These are phyloP conservation scores for Phytophthora fragariae DNA, from an alignment of 352 stramenopile genomes.

Conservation along the genomic window DNA sequence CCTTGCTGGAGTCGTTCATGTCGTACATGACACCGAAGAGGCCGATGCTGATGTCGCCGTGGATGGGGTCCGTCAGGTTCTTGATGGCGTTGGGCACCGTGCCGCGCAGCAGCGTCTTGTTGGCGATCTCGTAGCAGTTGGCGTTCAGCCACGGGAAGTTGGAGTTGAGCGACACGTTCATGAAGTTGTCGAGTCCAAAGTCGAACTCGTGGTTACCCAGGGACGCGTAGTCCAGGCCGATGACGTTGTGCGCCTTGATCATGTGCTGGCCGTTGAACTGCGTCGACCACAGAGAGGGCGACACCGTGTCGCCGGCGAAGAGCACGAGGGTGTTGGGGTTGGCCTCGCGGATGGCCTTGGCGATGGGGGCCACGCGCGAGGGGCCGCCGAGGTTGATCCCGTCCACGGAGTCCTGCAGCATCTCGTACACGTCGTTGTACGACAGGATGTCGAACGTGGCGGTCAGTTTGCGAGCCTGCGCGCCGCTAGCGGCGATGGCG, in stretches of 20 bases:
- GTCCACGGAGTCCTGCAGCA: conserved; percentile 70
- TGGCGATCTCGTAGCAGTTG: conserved; percentile 71
- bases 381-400: conserved; percentile 73
- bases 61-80: conserved; percentile 45
- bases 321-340: conserved; percentile 81
- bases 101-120: conserved; percentile 54
- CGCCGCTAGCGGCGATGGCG: conserved; percentile 11
- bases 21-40: conserved; percentile 85
- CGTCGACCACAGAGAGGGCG: conserved; percentile 83
- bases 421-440: conserved; percentile 87
- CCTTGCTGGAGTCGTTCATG: conserved; percentile 72
- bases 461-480: conserved; percentile 45
- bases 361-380: conserved; percentile 76
- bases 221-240: conserved; percentile 78
- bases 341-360: conserved; percentile 57
- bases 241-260: conserved; percentile 77
- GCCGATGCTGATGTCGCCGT: conserved; percentile 65
- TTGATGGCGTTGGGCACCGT: conserved; percentile 63
- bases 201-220: conserved; percentile 87
- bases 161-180: conserved; percentile 65
- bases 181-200: conserved; percentile 78
- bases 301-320: conserved; percentile 83
- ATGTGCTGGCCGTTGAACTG: conserved; percentile 87
- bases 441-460: conserved; percentile 73
- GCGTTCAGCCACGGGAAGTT: conserved; percentile 82